phyloP scores from a whole-genome alignment of 2,329 filamentous ascomycete species.

The Neonectria coccinea region DNA sequence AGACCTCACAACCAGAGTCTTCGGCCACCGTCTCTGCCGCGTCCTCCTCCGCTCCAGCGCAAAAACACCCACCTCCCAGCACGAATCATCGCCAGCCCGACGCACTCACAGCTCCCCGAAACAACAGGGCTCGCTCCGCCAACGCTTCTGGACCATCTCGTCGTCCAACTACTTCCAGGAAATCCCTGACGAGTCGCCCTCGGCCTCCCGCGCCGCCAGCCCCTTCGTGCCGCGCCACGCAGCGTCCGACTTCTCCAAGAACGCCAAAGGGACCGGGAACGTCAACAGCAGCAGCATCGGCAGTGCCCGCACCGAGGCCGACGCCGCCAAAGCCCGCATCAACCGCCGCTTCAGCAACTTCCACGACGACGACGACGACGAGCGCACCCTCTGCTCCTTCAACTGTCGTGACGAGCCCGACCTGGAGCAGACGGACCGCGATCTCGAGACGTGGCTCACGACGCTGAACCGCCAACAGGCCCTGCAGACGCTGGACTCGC shows the following conservation, averaged over 20 bases:
- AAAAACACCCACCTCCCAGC: background rate
- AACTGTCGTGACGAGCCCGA: constrained; percentile 24
- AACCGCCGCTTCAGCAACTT: constrained; percentile 11
- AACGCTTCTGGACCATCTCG: constrained; percentile 40
- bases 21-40: constrained; percentile 18
- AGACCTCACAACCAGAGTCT: constrained; percentile 11
- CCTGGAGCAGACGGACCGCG: constrained; percentile 19
- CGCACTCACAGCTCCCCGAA: background rate
- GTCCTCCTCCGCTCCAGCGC: background rate
- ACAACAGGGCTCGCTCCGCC: constrained; percentile 32
- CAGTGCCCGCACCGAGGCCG: constrained; percentile 33
- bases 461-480: constrained; percentile 33
- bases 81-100: background rate
- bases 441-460: constrained; percentile 30
- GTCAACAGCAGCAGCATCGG: background rate
- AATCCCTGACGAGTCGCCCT: background rate
- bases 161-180: constrained; percentile 37
- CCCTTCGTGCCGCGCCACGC: constrained; percentile 48
- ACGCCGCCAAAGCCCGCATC: constrained; percentile 33
- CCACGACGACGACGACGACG: constrained; percentile 18
- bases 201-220: constrained; percentile 18
- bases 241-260: constrained; percentile 46
- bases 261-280: constrained; percentile 21
- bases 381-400: constrained; percentile 39
- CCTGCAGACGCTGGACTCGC: constrained; percentile 32